Evolutionary conservation across 2,329 filamentous ascomycete species (phyloP), one percentile per base, ranked within the genome.

Genomic region (Aspergillus sp.): DNA sequence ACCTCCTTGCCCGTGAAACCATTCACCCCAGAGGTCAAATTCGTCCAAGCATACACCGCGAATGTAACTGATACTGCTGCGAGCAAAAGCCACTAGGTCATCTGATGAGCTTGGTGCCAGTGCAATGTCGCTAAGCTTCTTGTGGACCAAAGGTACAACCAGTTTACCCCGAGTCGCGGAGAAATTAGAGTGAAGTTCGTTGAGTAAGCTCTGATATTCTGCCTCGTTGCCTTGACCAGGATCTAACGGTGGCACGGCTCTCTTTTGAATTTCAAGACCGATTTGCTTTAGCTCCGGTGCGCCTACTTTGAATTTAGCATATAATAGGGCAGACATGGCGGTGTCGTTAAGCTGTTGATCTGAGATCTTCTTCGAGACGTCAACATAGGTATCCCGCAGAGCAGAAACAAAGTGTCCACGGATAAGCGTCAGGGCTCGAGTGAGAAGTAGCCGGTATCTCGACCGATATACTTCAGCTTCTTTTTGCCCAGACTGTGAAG

Each of bases 401-500:
- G 73, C 74, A 52, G 76, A 77, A 49, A 79, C 81, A 57, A 85
- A 83, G 58, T 83, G 78, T 38, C 82, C 80, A 27, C 82, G 78
- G 42, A 85, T 82, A 28, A 85, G 72, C 0, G 81, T 85, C 41
- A 85, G 69, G 12, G 79, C 81, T 50, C 82, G 73, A 1, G 82
- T 85, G 38, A 97, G 77, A 8, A 96, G 76, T 0, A 93, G 77
- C 50, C 87, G 82, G 65, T 97, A 97, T 49, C 89, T 81, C 5
- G 91, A 88, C 39, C 90, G 80, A 64, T 96, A 97, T 2, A 85
- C 82, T 52, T 89, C 84, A 2, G 90, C 84, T 65, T 97, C 91
- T 52, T 87, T 86, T 63, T 96, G 94, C 5, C 81, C 81, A 6
- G 86, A 79, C 85, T 88, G 56, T 41, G 47, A 42, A 26, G 44